Evolutionary conservation across 2,329 filamentous ascomycete genomes (phyloP).

Genomic region (Fonsecaea erecta): DNA sequence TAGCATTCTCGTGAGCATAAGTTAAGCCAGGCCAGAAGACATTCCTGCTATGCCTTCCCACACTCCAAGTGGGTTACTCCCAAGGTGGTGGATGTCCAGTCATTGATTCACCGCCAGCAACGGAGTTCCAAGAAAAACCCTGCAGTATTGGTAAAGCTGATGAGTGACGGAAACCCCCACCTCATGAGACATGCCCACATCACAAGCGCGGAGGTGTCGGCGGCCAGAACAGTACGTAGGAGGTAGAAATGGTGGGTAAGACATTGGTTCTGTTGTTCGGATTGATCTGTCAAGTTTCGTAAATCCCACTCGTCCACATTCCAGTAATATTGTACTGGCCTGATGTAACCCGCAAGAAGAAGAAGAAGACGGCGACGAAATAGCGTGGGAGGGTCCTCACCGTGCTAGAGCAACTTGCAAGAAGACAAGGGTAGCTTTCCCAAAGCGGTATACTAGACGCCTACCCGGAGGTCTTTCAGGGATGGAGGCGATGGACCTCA

Average conservation of each 20-base stretch:
- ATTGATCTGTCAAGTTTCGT: background rate
- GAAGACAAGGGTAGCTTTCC: background rate
- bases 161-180: background rate
- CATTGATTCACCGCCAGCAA: background rate
- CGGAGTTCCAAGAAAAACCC: background rate
- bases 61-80: too few species aligned
- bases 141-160: background rate
- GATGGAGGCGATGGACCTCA: background rate
- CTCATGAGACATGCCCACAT: background rate
- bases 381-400: background rate
- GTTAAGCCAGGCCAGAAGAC: too few species aligned
- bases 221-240: background rate
- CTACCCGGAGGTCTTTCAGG: background rate
- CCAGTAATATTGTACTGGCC: background rate
- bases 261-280: background rate
- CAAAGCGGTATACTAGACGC: background rate
- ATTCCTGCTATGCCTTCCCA: too few species aligned
- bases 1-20: too few species aligned
- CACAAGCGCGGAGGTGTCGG: background rate
- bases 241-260: too few species aligned
- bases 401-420: background rate
- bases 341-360: background rate
- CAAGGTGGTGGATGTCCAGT: background rate
- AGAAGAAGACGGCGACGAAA: background rate
- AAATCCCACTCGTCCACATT: background rate